Evolutionary conservation across 2,329 filamentous ascomycete genomes (phyloP).

Genomic region (Trichoderma harzianum): DNA sequence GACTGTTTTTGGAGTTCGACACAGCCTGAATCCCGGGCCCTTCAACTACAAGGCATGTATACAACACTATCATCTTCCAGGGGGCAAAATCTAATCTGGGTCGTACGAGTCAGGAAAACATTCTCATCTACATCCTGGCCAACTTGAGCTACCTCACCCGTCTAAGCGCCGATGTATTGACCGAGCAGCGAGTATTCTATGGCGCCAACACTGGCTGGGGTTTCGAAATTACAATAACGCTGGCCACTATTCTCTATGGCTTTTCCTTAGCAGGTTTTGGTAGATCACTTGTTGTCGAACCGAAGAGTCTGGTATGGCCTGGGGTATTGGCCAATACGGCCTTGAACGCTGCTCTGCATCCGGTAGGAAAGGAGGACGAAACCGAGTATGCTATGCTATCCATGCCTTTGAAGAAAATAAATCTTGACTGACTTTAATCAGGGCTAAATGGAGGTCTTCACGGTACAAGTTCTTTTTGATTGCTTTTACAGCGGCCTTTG

Average conservation of each 20-base stretch:
- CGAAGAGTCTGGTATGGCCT: conserved; percentile 51
- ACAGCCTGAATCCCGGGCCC: conserved; percentile 40
- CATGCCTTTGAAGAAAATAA: not conserved
- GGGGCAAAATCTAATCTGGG: conserved; percentile 8
- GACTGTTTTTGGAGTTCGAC: conserved; percentile 24
- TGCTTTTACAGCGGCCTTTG: conserved; percentile 34
- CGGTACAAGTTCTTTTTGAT: conserved; percentile 46
- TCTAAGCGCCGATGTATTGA: conserved; percentile 35
- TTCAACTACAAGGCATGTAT: conserved; percentile 32
- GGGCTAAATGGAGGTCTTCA: conserved; percentile 34
- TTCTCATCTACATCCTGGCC: conserved; percentile 53
- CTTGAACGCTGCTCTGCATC: conserved; percentile 41
- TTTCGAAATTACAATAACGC: conserved; percentile 47
- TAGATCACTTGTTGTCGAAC: conserved; percentile 43
- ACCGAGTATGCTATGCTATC: conserved; percentile 33
- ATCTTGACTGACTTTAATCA: not conserved
- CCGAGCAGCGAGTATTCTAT: conserved; percentile 40
- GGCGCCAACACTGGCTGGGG: conserved; percentile 43
- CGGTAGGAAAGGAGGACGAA: conserved; percentile 33
- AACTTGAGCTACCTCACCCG: conserved; percentile 47
- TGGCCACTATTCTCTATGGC: conserved; percentile 50
- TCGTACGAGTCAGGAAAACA: conserved; percentile 43
- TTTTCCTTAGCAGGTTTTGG: conserved; percentile 48
- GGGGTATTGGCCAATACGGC: conserved; percentile 48
- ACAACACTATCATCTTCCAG: conserved; percentile 33